Conservation (phyloP, 345 rosid genomes). For the Brassica cretica region DNA sequence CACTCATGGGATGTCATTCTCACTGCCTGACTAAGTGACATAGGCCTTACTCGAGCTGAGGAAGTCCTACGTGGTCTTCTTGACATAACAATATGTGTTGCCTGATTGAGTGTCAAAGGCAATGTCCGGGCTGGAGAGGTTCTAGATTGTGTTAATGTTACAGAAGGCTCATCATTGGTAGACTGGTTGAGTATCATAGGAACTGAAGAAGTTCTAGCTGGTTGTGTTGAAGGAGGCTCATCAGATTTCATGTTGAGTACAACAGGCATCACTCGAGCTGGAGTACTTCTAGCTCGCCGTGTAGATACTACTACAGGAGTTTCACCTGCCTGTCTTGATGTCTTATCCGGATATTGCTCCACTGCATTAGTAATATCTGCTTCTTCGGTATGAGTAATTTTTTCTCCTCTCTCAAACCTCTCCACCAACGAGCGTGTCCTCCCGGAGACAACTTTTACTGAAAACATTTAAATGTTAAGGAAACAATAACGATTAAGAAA, state of each 20-base stretch:
- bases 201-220: slow-evolving; percentile 35
- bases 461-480: slow-evolving; percentile 38
- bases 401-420: slow-evolving; percentile 82
- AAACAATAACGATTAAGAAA: neutral
- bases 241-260: slow-evolving; percentile 30
- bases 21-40: slow-evolving; percentile 26
- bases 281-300: slow-evolving; percentile 43
- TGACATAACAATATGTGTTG: neutral
- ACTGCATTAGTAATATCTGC: slow-evolving; percentile 18
- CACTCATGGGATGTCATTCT: slow-evolving; percentile 33
- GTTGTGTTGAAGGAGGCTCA: slow-evolving; percentile 30
- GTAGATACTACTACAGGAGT: slow-evolving; percentile 27
- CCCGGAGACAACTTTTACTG: slow-evolving; percentile 91
- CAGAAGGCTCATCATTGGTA: slow-evolving; percentile 30
- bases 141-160: slow-evolving; percentile 20
- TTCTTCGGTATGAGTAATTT: slow-evolving; percentile 41
- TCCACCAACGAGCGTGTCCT: slow-evolving; percentile 91
- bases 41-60: slow-evolving; percentile 33
- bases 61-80: slow-evolving; percentile 31
- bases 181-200: slow-evolving; percentile 18
- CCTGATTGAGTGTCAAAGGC: slow-evolving; percentile 21
- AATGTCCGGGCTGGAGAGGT: slow-evolving; percentile 25
- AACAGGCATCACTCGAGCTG: slow-evolving; percentile 40
- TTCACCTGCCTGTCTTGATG: slow-evolving; percentile 29
- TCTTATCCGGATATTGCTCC: slow-evolving; percentile 28